Percentiles rank a stretch among this genome's conserved stretches.
These are phyloP conservation scores for Gliomastix tumulicola DNA, from an alignment of 2,329 filamentous ascomycete genomes.

Conservation along the genomic window DNA sequence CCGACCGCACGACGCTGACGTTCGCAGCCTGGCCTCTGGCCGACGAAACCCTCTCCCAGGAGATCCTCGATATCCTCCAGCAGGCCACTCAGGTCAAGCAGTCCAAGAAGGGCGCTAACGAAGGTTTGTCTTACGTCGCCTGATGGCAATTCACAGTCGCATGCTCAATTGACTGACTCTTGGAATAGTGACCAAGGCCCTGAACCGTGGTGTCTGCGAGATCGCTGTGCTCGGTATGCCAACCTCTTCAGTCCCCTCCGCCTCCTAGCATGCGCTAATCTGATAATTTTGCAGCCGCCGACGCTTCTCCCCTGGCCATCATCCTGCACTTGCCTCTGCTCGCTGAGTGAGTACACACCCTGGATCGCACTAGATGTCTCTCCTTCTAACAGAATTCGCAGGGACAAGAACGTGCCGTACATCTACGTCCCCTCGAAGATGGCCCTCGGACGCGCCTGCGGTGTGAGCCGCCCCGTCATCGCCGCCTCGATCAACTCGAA, in stretches of 20 bases:
- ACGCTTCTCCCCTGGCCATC: slow-evolving; percentile 82
- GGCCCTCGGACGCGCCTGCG: slow-evolving; percentile 80
- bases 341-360: too few species aligned
- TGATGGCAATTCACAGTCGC: neutral
- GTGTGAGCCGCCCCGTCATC: slow-evolving; percentile 84
- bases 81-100: slow-evolving; percentile 61
- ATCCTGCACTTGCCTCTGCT: slow-evolving; percentile 84
- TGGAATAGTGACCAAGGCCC: slow-evolving; percentile 61
- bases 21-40: slow-evolving; percentile 60
- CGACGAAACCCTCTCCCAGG: slow-evolving; percentile 67
- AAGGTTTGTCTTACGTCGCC: slow-evolving; percentile 46
- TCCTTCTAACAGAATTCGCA: too few species aligned
- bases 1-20: too few species aligned
- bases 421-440: slow-evolving; percentile 73
- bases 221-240: slow-evolving; percentile 85
- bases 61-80: slow-evolving; percentile 78
- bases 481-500: slow-evolving; percentile 85
- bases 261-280: too few species aligned
- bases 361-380: too few species aligned
- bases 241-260: too few species aligned
- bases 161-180: slow-evolving; percentile 1
- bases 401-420: slow-evolving; percentile 33
- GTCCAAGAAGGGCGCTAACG: slow-evolving; percentile 86
- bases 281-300: too few species aligned
- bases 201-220: slow-evolving; percentile 87